These are phyloP conservation scores for Schwanniomyces yamadae DNA, from an alignment of 805 yeast species.

Conservation along the genomic window DNA sequence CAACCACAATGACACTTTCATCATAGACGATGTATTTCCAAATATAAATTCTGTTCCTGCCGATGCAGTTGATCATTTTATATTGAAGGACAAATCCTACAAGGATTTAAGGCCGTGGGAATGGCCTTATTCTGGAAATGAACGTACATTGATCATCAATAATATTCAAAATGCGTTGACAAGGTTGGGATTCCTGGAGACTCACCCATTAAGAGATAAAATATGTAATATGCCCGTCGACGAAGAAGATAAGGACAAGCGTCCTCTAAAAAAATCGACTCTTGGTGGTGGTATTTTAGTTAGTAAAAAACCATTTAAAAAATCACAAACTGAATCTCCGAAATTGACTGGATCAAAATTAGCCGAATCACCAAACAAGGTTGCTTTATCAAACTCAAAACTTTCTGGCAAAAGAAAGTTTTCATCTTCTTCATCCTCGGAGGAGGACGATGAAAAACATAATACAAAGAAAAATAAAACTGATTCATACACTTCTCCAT, in stretches of 20 bases:
- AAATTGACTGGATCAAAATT: constrained; percentile 4
- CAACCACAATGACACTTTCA: constrained; percentile 31
- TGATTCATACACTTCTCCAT: constrained; percentile 34
- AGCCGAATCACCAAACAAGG: constrained; percentile 6
- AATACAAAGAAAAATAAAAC: constrained; percentile 9
- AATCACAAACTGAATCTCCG: constrained; percentile 17
- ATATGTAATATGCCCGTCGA: constrained; percentile 16
- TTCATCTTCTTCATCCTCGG: constrained; percentile 12
- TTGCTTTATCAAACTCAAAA: not conserved
- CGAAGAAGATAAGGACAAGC: constrained; percentile 2
- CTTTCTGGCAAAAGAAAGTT: constrained; percentile 6
- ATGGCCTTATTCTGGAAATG: constrained; percentile 33
- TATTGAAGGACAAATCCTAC: constrained; percentile 41
- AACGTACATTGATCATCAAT: constrained; percentile 29
- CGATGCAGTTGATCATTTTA: constrained; percentile 11
- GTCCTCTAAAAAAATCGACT: constrained; percentile 7
- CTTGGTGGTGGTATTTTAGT: constrained; percentile 23
- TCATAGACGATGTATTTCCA: constrained; percentile 30
- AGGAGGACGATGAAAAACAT: constrained; percentile 11
- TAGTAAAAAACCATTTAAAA: constrained; percentile 13
- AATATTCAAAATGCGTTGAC: constrained; percentile 40
- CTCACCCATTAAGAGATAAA: constrained; percentile 42
- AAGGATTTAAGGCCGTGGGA: constrained; percentile 40
- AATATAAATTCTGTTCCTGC: constrained; percentile 9
- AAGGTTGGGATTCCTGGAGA: constrained; percentile 41